Base-by-base conservation (phyloP, 2,329 filamentous ascomycete species). In the Zasmidium citrigriseum region DNA sequence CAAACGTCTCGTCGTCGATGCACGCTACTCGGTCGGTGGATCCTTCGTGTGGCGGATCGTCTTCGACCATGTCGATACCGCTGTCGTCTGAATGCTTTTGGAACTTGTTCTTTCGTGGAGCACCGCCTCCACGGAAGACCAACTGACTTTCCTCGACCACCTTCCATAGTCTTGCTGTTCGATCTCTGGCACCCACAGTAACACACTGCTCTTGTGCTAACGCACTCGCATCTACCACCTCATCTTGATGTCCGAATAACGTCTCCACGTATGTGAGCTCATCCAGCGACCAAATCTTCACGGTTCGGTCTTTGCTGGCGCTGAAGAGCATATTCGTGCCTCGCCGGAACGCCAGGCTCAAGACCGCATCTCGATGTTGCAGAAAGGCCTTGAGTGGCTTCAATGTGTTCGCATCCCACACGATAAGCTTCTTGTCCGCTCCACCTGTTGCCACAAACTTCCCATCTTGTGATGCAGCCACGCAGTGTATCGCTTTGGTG, bases 241-340 rank as follows among this genome's bases (percentile, higher is more conserved):
- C 84, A 72, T 98, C 93, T 72, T 97, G 93, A 76, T 99, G 95
- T 46, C 95, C 95, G 71, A 97, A 98, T 0, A 99, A 82, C 0
- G 93, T 98, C 75, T 99, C 95, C 25, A 97, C 86, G 70, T 98
- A 99, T 47, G 93, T 91, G 61, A 96, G 82, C 73, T 96, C 92
- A 67, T 96, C 89, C 46, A 97, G 80, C 65, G 89, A 93, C 91
- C 93, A 99, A 27, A 96, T 89, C 76, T 98, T 98, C 72, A 99
- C 89, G 2, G 93, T 96, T 45, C 95, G 86, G 76, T 99, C 95
- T 69, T 89, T 90, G 54, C 91, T 95, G 58, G 89, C 89, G 2
- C 91, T 96, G 78, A 96, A 99, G 20, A 99, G 79, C 75, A 97
- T 93, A 70, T 97, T 96, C 34, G 83, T 80, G 50, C 75, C 77